Percentiles rank a stretch among this genome's conserved stretches.
Conservation (phyloP, 352 stramenopile genomes). For the Aphanomyces cochlioides region DNA sequence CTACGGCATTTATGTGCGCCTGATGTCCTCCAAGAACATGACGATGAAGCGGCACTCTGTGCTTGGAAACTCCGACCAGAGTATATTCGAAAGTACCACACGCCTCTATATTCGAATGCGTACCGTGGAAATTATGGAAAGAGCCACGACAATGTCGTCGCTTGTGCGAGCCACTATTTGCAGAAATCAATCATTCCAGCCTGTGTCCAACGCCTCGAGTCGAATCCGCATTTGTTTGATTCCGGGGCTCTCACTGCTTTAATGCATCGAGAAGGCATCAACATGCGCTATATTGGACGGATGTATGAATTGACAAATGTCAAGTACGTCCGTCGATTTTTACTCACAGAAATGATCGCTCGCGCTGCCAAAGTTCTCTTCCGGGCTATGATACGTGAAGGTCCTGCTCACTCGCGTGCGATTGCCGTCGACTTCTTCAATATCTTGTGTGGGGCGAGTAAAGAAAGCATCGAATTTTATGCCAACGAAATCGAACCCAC, state of each 20-base stretch:
- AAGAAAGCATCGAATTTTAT: conserved; percentile 41
- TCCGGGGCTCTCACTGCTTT: conserved; percentile 41
- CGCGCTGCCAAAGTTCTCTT: conserved; percentile 58
- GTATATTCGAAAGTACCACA: conserved; percentile 42
- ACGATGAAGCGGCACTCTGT: conserved; percentile 14
- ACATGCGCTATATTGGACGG: conserved; percentile 49
- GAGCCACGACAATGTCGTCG: background rate
- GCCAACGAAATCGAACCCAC: conserved; percentile 50
- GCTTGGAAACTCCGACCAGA: conserved; percentile 49
- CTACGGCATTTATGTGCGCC: conserved; percentile 40
- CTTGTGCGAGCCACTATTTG: conserved; percentile 32
- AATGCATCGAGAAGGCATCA: conserved; percentile 54
- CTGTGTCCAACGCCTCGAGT: conserved; percentile 49
- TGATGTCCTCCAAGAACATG: conserved; percentile 31
- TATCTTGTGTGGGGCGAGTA: conserved; percentile 39
- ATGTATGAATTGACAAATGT: conserved; percentile 49
- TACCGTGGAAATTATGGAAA: background rate
- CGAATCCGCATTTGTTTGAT: conserved; percentile 35
- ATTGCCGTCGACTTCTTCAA: conserved; percentile 59
- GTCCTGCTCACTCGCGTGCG: conserved; percentile 12
- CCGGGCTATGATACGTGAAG: conserved; percentile 33
- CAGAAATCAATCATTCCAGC: conserved; percentile 41
- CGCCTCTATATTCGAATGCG: conserved; percentile 41
- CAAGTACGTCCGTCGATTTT: conserved; percentile 44
- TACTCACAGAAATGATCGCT: conserved; percentile 60